phyloP scores from a whole-genome alignment of 805 yeast species.

The Yarrowia divulgata region DNA sequence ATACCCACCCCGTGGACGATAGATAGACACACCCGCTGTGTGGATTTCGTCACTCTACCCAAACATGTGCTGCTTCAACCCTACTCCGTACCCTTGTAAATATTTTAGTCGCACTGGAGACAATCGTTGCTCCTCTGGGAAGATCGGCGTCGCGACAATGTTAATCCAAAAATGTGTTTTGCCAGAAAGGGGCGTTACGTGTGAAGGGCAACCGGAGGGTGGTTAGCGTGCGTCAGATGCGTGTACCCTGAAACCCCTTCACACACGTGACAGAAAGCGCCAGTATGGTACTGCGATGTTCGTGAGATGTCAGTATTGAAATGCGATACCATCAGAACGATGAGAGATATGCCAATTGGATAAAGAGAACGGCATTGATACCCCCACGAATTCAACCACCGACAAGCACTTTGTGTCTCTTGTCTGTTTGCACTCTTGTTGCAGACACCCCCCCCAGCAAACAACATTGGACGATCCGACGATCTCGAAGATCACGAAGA shows the following conservation, averaged over 20 bases:
- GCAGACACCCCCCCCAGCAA: conserved; percentile 23
- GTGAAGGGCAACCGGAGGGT: conserved; percentile 1
- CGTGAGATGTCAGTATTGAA: background rate
- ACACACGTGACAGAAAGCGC: conserved; percentile 8
- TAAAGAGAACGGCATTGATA: background rate
- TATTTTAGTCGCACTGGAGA: conserved; percentile 24
- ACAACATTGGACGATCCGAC: conserved; percentile 36
- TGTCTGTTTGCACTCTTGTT: background rate
- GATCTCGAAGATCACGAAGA: conserved; percentile 37
- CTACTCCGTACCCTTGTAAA: conserved; percentile 15
- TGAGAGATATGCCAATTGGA: no score
- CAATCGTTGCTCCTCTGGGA: conserved; percentile 26
- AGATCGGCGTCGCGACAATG: conserved; percentile 31
- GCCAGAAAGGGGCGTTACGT: conserved; percentile 26
- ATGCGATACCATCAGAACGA: no score
- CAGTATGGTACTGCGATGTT: background rate
- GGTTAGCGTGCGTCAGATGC: conserved; percentile 11
- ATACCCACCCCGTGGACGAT: background rate
- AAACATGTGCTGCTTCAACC: conserved; percentile 31
- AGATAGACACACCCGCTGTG: background rate
- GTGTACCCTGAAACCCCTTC: conserved; percentile 17
- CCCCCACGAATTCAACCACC: background rate
- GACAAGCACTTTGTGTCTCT: background rate
- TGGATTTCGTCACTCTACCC: conserved; percentile 27
- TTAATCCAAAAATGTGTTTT: conserved; percentile 31